Percentiles rank a stretch among this genome's conserved stretches.
phyloP scores from a whole-genome alignment of 805 yeast species.

The Lipomyces yamanashiensis region DNA sequence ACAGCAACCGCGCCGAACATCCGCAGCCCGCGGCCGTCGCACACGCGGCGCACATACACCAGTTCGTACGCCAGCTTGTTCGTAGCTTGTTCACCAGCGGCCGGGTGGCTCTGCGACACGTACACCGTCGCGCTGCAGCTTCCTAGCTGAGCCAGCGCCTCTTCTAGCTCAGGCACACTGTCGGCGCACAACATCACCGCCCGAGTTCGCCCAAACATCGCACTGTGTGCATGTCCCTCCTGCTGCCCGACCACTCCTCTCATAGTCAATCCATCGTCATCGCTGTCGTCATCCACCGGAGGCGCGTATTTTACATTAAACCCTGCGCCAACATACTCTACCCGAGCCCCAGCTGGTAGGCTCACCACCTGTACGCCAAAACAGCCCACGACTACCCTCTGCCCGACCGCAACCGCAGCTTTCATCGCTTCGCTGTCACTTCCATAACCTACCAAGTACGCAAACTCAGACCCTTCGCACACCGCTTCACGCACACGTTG shows the following conservation, averaged over 20 bases:
- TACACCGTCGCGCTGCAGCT: neutral
- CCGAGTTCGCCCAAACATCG: neutral
- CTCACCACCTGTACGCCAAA: conserved; percentile 14
- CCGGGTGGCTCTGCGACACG: neutral
- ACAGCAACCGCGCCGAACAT: neutral
- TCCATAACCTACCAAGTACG: conserved; percentile 9
- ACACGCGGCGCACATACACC: neutral
- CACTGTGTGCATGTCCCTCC: neutral
- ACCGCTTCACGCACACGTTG: conserved; percentile 63
- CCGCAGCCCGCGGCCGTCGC: conserved; percentile 2
- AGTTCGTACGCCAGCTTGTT: neutral
- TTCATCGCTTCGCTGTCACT: neutral
- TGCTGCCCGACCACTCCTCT: no score
- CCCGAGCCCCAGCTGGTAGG: conserved; percentile 22
- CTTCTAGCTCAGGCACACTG: neutral
- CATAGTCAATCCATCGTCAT: neutral
- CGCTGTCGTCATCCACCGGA: conserved; percentile 3
- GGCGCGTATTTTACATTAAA: neutral
- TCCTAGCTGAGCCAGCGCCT: neutral
- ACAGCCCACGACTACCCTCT: neutral
- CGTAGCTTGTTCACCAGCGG: neutral
- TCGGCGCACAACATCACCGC: neutral
- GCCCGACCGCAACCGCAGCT: conserved; percentile 16
- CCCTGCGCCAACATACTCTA: conserved; percentile 15
- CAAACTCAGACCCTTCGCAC: conserved; percentile 19